Percentiles rank a stretch among this genome's conserved stretches.
These are phyloP conservation scores for Globisporangium sylvaticum DNA, from an alignment of 352 stramenopile species.

Conservation along the genomic window DNA sequence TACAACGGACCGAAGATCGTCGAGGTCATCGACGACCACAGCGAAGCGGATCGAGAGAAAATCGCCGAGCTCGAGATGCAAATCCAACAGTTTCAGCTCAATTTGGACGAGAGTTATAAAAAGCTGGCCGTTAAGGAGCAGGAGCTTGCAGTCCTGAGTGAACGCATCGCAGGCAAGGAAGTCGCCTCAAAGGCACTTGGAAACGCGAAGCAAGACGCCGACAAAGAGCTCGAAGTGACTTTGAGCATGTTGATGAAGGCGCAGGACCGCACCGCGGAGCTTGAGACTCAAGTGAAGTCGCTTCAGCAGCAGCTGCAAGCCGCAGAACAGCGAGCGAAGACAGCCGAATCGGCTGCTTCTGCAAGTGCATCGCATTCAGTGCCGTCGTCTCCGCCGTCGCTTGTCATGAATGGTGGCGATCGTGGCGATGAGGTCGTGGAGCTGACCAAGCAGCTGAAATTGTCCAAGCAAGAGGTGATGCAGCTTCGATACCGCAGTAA, in stretches of 20 bases:
- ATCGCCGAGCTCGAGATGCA: conserved; percentile 23
- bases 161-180: conserved; percentile 15
- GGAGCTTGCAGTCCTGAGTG: conserved; percentile 25
- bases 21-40: conserved; percentile 16
- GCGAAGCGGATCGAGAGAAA: conserved; percentile 10
- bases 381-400: conserved; percentile 12
- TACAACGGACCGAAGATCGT: conserved; percentile 17
- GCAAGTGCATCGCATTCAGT: background rate
- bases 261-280: conserved; percentile 20
- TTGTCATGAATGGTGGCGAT: conserved; percentile 18
- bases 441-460: conserved; percentile 70
- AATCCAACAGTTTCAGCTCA: conserved; percentile 15
- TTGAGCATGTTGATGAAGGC: conserved; percentile 24
- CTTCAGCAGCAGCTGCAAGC: conserved; percentile 47
- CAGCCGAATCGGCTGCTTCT: background rate
- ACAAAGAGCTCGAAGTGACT: conserved; percentile 23
- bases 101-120: conserved; percentile 8
- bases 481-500: conserved; percentile 81
- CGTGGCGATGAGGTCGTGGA: conserved; percentile 46
- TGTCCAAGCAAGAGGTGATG: conserved; percentile 79
- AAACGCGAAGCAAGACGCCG: conserved; percentile 13
- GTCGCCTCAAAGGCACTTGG: conserved; percentile 10
- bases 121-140: conserved; percentile 20
- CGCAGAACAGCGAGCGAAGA: conserved; percentile 18
- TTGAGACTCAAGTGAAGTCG: conserved; percentile 25